Conservation (phyloP, 805 yeast species). For the Starmerella lactis-condensi region DNA sequence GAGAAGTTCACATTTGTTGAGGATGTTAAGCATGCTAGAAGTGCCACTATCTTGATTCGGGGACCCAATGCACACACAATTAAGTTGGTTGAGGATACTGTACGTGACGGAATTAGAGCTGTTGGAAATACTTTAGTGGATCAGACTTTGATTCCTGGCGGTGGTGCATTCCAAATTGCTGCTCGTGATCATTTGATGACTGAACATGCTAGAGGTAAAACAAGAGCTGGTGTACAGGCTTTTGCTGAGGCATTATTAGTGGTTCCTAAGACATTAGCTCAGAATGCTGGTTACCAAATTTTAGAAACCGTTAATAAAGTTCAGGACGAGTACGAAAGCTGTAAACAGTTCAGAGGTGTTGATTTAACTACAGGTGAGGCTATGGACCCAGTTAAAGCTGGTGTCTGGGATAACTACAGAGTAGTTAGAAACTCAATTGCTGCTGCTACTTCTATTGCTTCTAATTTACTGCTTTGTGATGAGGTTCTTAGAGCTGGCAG, state of each 20-base stretch:
- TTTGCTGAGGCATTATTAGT: slow-evolving; percentile 81
- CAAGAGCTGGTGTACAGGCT: slow-evolving; percentile 78
- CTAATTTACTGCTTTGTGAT: slow-evolving; percentile 81
- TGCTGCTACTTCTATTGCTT: slow-evolving; percentile 85
- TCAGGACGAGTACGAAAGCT: slow-evolving; percentile 63
- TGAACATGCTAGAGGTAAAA: slow-evolving; percentile 57
- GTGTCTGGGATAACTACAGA: slow-evolving; percentile 91
- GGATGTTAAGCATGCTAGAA: slow-evolving; percentile 66
- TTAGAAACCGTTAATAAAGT: slow-evolving; percentile 75
- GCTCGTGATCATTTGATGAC: slow-evolving; percentile 51
- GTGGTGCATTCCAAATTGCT: slow-evolving; percentile 84
- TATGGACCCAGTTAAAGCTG: slow-evolving; percentile 83
- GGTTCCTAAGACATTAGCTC: slow-evolving; percentile 79
- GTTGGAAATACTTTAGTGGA: slow-evolving; percentile 84
- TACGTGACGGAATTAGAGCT: slow-evolving; percentile 89
- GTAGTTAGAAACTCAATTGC: slow-evolving; percentile 84
- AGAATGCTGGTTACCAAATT: slow-evolving; percentile 86
- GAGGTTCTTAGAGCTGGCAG: slow-evolving; percentile 93
- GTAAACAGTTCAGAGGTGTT: slow-evolving; percentile 56
- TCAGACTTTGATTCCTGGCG: slow-evolving; percentile 79
- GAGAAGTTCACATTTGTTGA: slow-evolving; percentile 94
- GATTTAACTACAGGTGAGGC: slow-evolving; percentile 87
- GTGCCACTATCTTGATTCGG: slow-evolving; percentile 78
- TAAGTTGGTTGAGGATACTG: slow-evolving; percentile 89
- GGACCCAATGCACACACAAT: slow-evolving; percentile 83